phyloP scores from a whole-genome alignment of 352 stramenopile genomes.

The Phytophthora brassicae region DNA sequence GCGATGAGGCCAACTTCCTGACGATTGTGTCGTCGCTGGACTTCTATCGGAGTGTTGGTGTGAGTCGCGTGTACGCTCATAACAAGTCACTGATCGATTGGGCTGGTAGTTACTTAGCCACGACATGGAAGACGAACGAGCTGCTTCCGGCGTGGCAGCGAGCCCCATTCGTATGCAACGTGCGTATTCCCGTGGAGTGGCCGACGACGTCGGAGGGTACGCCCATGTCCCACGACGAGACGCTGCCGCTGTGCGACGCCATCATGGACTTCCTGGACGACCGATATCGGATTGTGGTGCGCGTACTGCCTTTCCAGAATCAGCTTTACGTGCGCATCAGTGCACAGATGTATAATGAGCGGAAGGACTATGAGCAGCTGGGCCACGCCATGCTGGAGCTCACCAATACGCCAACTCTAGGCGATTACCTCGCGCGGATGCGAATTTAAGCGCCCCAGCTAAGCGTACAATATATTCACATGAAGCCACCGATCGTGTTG shows the following conservation, averaged over 20 bases:
- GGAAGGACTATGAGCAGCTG: constrained; percentile 75
- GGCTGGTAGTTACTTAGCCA: constrained; percentile 72
- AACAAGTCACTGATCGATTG: constrained; percentile 84
- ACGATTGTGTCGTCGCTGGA: constrained; percentile 80
- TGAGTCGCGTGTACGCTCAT: constrained; percentile 73
- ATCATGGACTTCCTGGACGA: constrained; percentile 85
- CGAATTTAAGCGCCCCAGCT: constrained; percentile 45
- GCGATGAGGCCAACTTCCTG: constrained; percentile 83
- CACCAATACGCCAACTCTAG: constrained; percentile 64
- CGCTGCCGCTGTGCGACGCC: constrained; percentile 61
- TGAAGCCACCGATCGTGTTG: too few species aligned
- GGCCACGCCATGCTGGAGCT: constrained; percentile 73
- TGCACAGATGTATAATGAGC: constrained; percentile 87
- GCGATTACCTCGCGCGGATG: constrained; percentile 67
- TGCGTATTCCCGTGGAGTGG: constrained; percentile 73
- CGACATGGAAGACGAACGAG: constrained; percentile 70
- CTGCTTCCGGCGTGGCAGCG: constrained; percentile 79
- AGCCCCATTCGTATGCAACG: constrained; percentile 79
- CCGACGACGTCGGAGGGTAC: constrained; percentile 44
- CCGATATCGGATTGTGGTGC: constrained; percentile 71
- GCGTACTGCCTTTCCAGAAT: constrained; percentile 68
- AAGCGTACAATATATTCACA: constrained; percentile 29
- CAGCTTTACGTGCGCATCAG: constrained; percentile 85
- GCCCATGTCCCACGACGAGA: constrained; percentile 62
- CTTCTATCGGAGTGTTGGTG: constrained; percentile 83